Percentiles rank a stretch among this genome's conserved stretches.
Conservation (phyloP, 192 early-diverging fungal genomes). For the Martensiomyces pterosporus region DNA sequence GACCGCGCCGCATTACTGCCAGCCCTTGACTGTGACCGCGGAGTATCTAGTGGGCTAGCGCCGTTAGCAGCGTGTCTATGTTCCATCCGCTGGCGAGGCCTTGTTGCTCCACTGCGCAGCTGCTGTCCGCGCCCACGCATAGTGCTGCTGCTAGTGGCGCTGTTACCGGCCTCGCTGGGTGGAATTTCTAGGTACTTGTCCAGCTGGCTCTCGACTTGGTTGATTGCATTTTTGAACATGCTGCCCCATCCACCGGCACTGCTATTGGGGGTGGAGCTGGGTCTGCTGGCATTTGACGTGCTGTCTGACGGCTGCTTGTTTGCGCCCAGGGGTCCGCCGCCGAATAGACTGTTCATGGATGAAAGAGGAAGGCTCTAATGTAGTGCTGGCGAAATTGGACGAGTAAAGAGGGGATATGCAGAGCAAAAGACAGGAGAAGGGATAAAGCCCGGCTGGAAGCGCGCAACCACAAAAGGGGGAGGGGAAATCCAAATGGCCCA, state of each 20-base stretch:
- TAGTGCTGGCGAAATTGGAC: too few relatives aligned
- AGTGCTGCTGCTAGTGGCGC: too few relatives aligned
- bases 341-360: conserved; percentile 37
- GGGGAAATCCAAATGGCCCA: too few relatives aligned
- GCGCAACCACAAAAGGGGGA: too few relatives aligned
- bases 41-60: neutral
- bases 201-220: conserved; percentile 68
- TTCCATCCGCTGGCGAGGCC: conserved; percentile 11
- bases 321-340: conserved; percentile 19
- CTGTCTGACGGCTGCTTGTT: conserved; percentile 9
- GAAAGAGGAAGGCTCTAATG: too few relatives aligned
- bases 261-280: neutral
- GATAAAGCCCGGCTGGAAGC: too few relatives aligned
- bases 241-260: conserved; percentile 57
- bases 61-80: conserved; percentile 1
- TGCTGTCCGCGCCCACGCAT: neutral
- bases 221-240: conserved; percentile 70
- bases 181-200: conserved; percentile 69
- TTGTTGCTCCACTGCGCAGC: conserved; percentile 1
- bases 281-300: neutral
- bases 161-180: conserved; percentile 27
- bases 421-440: too few relatives aligned
- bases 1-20: too few relatives aligned
- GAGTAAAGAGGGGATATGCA: too few relatives aligned
- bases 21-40: neutral